Evolutionary conservation across 495 filamentous ascomycete species (phyloP).

Genomic region (Penicillium ochrochloron): DNA sequence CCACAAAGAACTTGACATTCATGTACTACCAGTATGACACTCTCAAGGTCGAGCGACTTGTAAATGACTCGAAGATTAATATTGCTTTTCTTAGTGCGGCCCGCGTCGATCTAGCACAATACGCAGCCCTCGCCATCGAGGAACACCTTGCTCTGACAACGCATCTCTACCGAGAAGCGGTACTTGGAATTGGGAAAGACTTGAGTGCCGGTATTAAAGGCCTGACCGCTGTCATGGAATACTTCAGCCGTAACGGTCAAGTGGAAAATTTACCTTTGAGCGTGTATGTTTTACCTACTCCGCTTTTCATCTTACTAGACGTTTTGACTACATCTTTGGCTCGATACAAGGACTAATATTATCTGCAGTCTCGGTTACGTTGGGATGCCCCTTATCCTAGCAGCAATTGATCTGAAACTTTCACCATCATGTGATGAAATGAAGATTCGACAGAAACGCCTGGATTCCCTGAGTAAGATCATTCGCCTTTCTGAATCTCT

Average conservation of each 20-base stretch:
- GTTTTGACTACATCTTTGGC: not conserved
- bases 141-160: slow-evolving; percentile 24
- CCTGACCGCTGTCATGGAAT: slow-evolving; percentile 35
- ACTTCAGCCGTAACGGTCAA: slow-evolving; percentile 34
- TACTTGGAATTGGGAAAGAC: slow-evolving; percentile 27
- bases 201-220: slow-evolving; percentile 31
- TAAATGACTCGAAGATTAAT: not conserved
- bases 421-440: slow-evolving; percentile 31
- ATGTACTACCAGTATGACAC: slow-evolving; percentile 55
- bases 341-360: not conserved
- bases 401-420: slow-evolving; percentile 43
- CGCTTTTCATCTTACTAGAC: not conserved
- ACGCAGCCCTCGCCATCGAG: slow-evolving; percentile 33
- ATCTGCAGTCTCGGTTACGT: slow-evolving; percentile 35
- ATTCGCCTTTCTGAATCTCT: slow-evolving; percentile 36
- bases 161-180: slow-evolving; percentile 19
- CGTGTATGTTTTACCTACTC: slow-evolving; percentile 25
- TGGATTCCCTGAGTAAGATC: slow-evolving; percentile 35
- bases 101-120: slow-evolving; percentile 35
- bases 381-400: slow-evolving; percentile 40
- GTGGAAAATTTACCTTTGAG: slow-evolving; percentile 37
- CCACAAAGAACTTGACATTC: slow-evolving; percentile 51
- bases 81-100: slow-evolving; percentile 26
- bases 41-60: not conserved
- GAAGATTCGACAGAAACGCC: slow-evolving; percentile 25